Evolutionary conservation across 805 yeast genomes (phyloP).

Genomic region (Nakazawaea ambrosiae): DNA sequence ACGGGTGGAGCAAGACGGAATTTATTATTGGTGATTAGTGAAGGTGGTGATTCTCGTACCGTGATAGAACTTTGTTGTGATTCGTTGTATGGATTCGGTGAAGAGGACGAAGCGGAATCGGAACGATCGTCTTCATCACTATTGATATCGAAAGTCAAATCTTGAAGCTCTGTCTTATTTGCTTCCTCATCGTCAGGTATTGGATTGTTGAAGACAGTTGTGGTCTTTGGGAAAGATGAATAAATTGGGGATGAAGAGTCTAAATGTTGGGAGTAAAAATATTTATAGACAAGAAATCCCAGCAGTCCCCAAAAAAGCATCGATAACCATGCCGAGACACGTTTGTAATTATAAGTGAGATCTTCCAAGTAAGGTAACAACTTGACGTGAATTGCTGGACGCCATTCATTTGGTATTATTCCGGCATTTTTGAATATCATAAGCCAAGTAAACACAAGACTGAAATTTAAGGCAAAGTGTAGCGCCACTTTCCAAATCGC

Average conservation of each 20-base stretch:
- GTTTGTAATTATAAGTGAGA: constrained; percentile 25
- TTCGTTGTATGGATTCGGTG: neutral
- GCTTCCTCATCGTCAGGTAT: neutral
- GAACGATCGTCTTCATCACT: too few relatives aligned
- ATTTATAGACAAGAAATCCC: constrained; percentile 13
- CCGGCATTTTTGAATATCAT: constrained; percentile 54
- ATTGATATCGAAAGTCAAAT: constrained; percentile 11
- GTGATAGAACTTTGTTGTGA: too few relatives aligned
- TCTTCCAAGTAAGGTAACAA: constrained; percentile 36
- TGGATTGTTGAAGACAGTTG: too few relatives aligned
- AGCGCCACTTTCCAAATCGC: neutral
- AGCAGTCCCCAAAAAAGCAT: constrained; percentile 10
- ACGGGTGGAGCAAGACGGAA: constrained; percentile 26
- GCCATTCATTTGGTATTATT: constrained; percentile 40
- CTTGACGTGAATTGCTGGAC: constrained; percentile 48
- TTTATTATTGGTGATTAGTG: neutral
- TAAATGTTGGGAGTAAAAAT: constrained; percentile 7
- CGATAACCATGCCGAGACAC: constrained; percentile 18
- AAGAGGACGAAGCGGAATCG: constrained; percentile 1
- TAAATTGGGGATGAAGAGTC: neutral
- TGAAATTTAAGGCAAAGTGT: constrained; percentile 42
- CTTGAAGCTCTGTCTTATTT: neutral
- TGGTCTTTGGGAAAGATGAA: too few relatives aligned
- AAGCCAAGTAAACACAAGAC: constrained; percentile 50
- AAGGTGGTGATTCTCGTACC: neutral